These are phyloP conservation scores for Manihot esculenta DNA, from an alignment of 441 rosid species.

Conservation along the genomic window DNA sequence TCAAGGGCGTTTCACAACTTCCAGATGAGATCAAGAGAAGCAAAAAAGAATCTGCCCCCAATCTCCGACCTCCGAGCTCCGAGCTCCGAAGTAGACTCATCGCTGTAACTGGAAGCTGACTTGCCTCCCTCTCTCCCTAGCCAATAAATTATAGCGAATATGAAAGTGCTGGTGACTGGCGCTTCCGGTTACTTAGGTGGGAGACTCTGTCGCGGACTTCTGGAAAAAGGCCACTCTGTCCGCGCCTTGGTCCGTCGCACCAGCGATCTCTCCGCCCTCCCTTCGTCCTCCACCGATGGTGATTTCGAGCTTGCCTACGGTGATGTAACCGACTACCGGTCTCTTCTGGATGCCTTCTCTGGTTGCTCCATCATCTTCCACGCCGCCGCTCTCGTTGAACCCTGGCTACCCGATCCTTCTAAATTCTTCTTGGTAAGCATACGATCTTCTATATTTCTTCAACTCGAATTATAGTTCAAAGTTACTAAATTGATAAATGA, in stretches of 20 bases:
- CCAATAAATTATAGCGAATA: slow-evolving; percentile 8
- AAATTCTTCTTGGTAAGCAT: slow-evolving; percentile 56
- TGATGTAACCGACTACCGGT: slow-evolving; percentile 67
- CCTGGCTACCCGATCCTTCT: slow-evolving; percentile 89
- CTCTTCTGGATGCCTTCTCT: slow-evolving; percentile 60
- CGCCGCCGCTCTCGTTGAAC: slow-evolving; percentile 81
- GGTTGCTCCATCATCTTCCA: slow-evolving; percentile 78
- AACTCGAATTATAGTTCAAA: not conserved
- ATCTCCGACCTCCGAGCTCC: no score
- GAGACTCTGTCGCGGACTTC: slow-evolving; percentile 67
- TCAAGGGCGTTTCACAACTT: no score
- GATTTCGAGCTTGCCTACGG: slow-evolving; percentile 65
- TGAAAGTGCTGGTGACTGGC: slow-evolving; percentile 77
- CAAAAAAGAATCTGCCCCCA: no score
- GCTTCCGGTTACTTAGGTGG: slow-evolving; percentile 89
- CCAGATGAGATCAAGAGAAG: no score
- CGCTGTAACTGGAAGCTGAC: no score
- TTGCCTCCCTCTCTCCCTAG: no score
- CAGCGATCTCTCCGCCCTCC: slow-evolving; percentile 67
- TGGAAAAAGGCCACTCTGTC: slow-evolving; percentile 54
- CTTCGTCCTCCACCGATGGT: slow-evolving; percentile 30
- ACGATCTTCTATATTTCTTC: not conserved
- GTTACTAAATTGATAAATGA: not conserved
- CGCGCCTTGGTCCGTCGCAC: slow-evolving; percentile 84
- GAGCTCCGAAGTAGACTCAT: no score